phyloP scores from a whole-genome alignment of 306 rosid genomes.

The Gillenia trifoliata region DNA sequence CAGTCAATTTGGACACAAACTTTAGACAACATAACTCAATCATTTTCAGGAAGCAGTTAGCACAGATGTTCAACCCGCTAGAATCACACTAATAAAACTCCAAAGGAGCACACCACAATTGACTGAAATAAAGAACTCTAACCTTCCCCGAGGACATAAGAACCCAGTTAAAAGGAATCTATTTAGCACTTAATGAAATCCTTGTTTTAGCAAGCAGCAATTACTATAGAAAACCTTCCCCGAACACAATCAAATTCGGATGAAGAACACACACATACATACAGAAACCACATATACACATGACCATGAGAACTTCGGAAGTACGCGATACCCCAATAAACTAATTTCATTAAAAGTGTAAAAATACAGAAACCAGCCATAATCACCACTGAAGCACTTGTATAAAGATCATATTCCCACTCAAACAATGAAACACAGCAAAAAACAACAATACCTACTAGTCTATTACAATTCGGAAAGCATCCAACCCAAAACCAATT shows the following conservation, averaged over 20 bases:
- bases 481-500: too few relatives aligned
- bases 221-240: background rate
- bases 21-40: background rate
- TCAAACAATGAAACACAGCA: background rate
- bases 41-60: background rate
- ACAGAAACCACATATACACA: background rate
- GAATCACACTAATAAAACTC: background rate
- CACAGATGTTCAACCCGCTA: constrained; percentile 7
- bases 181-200: background rate
- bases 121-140: background rate
- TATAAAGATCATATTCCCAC: background rate
- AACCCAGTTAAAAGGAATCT: background rate
- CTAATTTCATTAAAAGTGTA: background rate
- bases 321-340: background rate
- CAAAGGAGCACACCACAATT: background rate
- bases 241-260: background rate
- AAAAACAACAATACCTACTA: background rate
- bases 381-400: background rate
- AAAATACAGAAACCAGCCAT: background rate
- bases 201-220: background rate
- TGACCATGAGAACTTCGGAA: background rate
- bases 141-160: background rate
- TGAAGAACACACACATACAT: background rate
- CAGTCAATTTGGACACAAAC: too few relatives aligned
- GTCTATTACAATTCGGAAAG: too few relatives aligned